phyloP scores from a whole-genome alignment of 106 monocot species.

The Apostasia ramifera region DNA sequence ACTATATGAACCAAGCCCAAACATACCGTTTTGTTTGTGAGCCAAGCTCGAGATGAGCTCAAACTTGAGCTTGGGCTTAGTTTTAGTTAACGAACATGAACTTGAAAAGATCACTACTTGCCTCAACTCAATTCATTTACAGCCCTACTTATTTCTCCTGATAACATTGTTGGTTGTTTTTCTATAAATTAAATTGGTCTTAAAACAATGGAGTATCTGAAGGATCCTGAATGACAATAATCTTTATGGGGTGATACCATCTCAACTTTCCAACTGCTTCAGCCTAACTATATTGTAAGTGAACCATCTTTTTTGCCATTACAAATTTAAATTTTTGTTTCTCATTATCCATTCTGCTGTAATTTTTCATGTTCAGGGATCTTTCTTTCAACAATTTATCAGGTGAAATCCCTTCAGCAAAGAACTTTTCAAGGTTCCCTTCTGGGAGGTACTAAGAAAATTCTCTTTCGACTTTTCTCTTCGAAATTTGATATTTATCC shows the following conservation, averaged over 20 bases:
- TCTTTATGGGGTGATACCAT: conserved; percentile 71
- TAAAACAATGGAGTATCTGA: neutral
- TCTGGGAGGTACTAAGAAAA: conserved; percentile 47
- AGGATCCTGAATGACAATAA: conserved; percentile 91
- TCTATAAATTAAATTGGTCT: neutral
- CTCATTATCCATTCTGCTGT: neutral
- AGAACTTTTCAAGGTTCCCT: conserved; percentile 75
- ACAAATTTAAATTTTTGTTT: conserved; percentile 2
- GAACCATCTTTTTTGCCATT: neutral
- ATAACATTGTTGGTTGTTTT: too few species aligned
- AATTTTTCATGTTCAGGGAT: conserved; percentile 42
- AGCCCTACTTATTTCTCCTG: too few species aligned
- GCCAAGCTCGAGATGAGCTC: too few species aligned
- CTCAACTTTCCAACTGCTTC: conserved; percentile 80
- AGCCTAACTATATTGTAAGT: conserved; percentile 76
- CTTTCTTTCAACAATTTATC: conserved; percentile 96
- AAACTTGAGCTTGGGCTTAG: too few species aligned
- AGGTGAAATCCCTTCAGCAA: conserved; percentile 56
- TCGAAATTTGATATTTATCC: too few species aligned
- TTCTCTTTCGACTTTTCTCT: neutral
- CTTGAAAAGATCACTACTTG: too few species aligned
- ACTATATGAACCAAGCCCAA: neutral
- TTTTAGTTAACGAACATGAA: too few species aligned
- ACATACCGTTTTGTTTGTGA: too few species aligned
- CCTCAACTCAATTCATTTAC: too few species aligned